Conservation (phyloP, 495 filamentous ascomycete species). For the Astrothelium macrocarpum region DNA sequence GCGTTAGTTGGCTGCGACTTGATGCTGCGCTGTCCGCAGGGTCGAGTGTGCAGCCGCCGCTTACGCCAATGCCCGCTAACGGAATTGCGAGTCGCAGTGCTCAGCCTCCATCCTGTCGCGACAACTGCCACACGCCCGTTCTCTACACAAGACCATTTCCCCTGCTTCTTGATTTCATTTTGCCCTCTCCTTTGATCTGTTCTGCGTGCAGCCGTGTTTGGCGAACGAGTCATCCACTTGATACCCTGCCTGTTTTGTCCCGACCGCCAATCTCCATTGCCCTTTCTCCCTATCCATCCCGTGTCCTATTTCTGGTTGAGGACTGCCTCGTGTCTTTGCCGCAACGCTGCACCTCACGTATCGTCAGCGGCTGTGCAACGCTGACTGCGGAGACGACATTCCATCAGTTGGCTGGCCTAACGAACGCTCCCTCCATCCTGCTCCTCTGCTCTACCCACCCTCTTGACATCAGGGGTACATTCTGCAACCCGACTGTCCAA, state of each 20-base stretch:
- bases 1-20: not conserved
- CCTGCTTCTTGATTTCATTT: not conserved
- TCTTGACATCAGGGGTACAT: not conserved
- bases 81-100: not conserved
- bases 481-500: no score
- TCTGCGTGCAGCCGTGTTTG: not conserved
- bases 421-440: not conserved
- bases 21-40: not conserved
- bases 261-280: not conserved
- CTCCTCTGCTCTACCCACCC: not conserved
- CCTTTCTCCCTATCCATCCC: constrained; percentile 5
- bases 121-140: not conserved
- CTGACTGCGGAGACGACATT: not conserved
- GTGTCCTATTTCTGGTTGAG: constrained; percentile 2
- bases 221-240: not conserved
- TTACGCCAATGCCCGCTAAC: not conserved
- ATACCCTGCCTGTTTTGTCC: not conserved
- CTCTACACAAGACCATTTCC: not conserved
- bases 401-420: not conserved
- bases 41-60: not conserved
- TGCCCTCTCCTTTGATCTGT: not conserved
- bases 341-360: not conserved
- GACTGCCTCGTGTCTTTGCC: not conserved
- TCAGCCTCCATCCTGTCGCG: constrained; percentile 1
- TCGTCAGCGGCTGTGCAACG: not conserved